Evolutionary conservation across 1,284 basidiomycete species (phyloP), one percentile per base, ranked within the genome.

Genomic region (Phlebopus sp.): DNA sequence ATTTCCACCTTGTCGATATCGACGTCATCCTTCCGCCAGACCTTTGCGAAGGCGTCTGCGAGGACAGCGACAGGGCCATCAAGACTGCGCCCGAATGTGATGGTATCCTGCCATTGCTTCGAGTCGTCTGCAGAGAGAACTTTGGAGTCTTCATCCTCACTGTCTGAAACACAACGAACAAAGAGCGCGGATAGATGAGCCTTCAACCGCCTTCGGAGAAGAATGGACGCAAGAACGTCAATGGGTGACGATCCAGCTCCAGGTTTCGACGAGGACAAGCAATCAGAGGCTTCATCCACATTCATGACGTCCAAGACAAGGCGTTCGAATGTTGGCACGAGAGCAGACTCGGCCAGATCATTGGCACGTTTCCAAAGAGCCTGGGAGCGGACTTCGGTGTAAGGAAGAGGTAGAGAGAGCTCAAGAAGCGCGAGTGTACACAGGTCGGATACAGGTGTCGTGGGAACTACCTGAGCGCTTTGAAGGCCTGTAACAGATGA

Each of bases 51-150:
- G 10, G 73, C 61, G 48, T 73, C 68, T 1, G 77, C 82, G 10
- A 87, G 67, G 46, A 74, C 68, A 4, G 72, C 72, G 0, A 78
- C 72, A n/a, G 64, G 56, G 0, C 82, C 82, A 4, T 83, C 82
- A 10, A 88, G 72, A 46, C 82, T 79, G 44, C 71, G 72, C 15
- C 82, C 81, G 23, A 79, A 80, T 17, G 76, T 73, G 36, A 86
- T 63, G 0, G 79, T 79, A 40, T 66, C 69, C 43, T 62, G 59
- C 60, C 75, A 72, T 35, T 62, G 59, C 35, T 68, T 64, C 29
- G 52, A 43, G 19, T 62, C 60, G 4, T 68, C 64, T 17, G 51
- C 47, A 15, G 63, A 46, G 9, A 49, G 52, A 37, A 55, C 50
- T 9, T 55, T 52, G 4, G 25, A 31, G 17, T 23, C 5, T 19